A percentile compares a stretch with the other conserved stretches of the same genome.
phyloP scores from a whole-genome alignment of 164 flowering plant species.

The Berberis thunbergii region DNA sequence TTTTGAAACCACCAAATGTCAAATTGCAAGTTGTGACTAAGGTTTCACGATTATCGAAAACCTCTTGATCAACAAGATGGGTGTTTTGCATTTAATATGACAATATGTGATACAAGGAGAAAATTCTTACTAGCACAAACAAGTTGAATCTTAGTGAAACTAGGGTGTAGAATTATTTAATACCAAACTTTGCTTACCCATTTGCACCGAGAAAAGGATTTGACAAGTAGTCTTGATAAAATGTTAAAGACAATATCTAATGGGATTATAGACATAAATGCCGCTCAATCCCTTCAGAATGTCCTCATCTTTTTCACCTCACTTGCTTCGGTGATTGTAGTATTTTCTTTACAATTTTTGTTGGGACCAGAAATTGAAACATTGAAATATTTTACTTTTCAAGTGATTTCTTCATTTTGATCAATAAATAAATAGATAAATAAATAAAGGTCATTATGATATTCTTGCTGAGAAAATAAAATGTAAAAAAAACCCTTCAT shows the following conservation, averaged over 20 bases:
- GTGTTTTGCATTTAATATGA: not conserved
- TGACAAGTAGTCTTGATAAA: not conserved
- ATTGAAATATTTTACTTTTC: no score
- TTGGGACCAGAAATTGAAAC: no score
- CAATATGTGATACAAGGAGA: not conserved
- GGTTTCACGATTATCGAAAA: not conserved
- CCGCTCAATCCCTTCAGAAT: not conserved
- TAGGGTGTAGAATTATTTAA: not conserved
- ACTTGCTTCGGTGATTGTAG: no score
- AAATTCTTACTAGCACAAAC: not conserved
- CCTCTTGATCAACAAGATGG: not conserved
- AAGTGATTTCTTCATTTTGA: no score
- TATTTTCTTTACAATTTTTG: no score
- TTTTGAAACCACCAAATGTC: no score
- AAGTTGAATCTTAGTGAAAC: not conserved
- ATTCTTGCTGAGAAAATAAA: no score
- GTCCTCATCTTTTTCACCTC: no score
- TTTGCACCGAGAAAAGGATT: not conserved
- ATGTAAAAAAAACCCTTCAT: no score
- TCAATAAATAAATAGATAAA: no score
- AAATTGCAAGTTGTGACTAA: not conserved
- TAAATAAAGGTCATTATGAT: no score
- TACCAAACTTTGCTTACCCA: not conserved
- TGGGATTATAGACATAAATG: not conserved
- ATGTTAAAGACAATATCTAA: not conserved